A percentile compares a stretch with the other conserved stretches of the same genome.
phyloP scores from a whole-genome alignment of 805 yeast genomes.

The Maudiozyma turicensis region DNA sequence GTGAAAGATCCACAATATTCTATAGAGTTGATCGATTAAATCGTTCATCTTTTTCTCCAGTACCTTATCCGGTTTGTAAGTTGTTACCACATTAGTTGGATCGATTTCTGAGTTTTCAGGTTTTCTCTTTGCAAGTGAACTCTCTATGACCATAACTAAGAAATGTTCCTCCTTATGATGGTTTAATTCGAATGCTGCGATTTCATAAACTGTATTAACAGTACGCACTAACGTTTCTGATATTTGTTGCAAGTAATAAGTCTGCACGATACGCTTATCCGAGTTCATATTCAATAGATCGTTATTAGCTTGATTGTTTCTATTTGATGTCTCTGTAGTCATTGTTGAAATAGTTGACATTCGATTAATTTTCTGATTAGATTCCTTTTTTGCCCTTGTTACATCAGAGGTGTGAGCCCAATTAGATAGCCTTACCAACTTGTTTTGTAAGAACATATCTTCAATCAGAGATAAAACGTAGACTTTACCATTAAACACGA shows the following conservation, averaged over 20 bases:
- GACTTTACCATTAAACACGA: slow-evolving; percentile 75
- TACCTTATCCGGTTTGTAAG: slow-evolving; percentile 12
- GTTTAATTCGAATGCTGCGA: slow-evolving; percentile 71
- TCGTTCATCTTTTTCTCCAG: slow-evolving; percentile 25
- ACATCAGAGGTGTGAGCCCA: slow-evolving; percentile 30
- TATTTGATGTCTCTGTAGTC: background rate
- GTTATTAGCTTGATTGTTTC: background rate
- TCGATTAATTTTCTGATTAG: background rate
- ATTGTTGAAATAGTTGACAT: background rate
- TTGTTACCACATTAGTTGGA: background rate
- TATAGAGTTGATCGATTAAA: slow-evolving; percentile 27
- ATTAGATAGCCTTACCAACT: slow-evolving; percentile 25
- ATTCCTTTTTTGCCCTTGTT: slow-evolving; percentile 9
- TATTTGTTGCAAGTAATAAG: slow-evolving; percentile 77
- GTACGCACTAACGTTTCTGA: slow-evolving; percentile 75
- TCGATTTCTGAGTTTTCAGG: slow-evolving; percentile 1
- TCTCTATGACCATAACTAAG: slow-evolving; percentile 79
- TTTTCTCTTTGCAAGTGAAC: slow-evolving; percentile 36
- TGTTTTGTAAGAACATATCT: slow-evolving; percentile 71
- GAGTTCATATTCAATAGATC: background rate
- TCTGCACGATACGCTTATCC: slow-evolving; percentile 22
- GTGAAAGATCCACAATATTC: slow-evolving; percentile 43
- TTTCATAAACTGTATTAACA: slow-evolving; percentile 74
- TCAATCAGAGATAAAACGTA: slow-evolving; percentile 85
- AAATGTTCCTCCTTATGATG: slow-evolving; percentile 52